Base-by-base conservation (phyloP, 179 eudicot species). In the Sideroxylon spinosum region DNA sequence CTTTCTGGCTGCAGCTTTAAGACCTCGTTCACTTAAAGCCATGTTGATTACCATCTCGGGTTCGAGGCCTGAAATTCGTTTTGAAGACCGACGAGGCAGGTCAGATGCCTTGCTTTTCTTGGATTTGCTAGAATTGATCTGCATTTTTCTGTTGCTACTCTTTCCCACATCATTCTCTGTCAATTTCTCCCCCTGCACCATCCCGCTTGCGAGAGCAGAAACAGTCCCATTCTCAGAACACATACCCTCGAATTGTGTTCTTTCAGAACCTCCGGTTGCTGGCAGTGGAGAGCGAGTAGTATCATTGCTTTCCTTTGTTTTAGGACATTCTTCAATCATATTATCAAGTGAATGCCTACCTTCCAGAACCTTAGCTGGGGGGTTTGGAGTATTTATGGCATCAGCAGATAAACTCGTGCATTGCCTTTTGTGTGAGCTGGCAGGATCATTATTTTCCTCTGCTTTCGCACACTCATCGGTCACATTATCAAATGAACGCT, bases 31-130 rank as follows among this genome's bases (percentile, higher is more conserved):
- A 28, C 79, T 81, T 49, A 86, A 75, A 26, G 32, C 71, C 76
- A 84, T 56, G 77, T 81, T 79, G 71, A 64, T 25, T 25, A 60
- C 78, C 23, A 76, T 72, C 29, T 87, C 85, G 32, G 84, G 84
- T 52, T 71, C 61, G 48, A 63, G 10, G 55, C 82, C 84, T 23
- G 88, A 86, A 71, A 90, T 87, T 77, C 93, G 87, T 75, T 88
- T 88, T 44, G 98, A 93, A 78, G 89, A 78, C 73, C 93, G 90
- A 76, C 76, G 55, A 68, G 92, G 90, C 46, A 66, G 68, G 48
- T 8, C 71, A 50, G 57, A 65, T 20, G 16, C 44, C 14, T 75
- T 76, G 68, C 67, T 76, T 26, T 79, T 82, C 83, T 78, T 78
- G 70, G 81, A 52, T 74, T 84, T 89, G 77, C 79, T 86, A 76